Evolutionary conservation across 805 yeast genomes (phyloP).

Genomic region (Saccharomyces paradoxus): DNA sequence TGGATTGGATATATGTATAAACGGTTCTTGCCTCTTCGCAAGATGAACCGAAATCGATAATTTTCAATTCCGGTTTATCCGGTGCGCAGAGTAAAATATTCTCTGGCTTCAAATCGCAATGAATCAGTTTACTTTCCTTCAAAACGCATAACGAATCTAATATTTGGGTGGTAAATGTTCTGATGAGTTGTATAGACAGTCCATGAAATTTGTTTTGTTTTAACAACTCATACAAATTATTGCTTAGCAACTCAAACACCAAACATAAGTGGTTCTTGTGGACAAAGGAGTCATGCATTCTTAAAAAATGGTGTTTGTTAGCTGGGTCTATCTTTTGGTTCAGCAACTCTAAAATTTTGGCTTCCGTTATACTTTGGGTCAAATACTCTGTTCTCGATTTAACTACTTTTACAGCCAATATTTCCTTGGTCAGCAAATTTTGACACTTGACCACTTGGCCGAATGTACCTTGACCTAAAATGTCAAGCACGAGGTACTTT

Average conservation of each 20-base stretch:
- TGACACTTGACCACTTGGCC: conserved; percentile 96
- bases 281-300: conserved; percentile 78
- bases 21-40: conserved; percentile 86
- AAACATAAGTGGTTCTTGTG: conserved; percentile 89
- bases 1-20: conserved; percentile 84
- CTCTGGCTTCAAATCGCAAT: conserved; percentile 96
- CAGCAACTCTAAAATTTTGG: conserved; percentile 71
- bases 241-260: conserved; percentile 82
- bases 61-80: conserved; percentile 69
- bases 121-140: conserved; percentile 78
- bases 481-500: conserved; percentile 80
- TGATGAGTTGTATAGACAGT: conserved; percentile 66
- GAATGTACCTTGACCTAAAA: conserved; percentile 93
- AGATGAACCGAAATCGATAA: conserved; percentile 94
- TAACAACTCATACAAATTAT: conserved; percentile 81
- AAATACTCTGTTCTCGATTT: conserved; percentile 86
- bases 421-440: conserved; percentile 64
- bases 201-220: conserved; percentile 94
- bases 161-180: conserved; percentile 70
- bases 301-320: conserved; percentile 66
- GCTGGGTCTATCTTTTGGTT: conserved; percentile 62
- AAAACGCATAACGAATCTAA: conserved; percentile 72
- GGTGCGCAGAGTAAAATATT: conserved; percentile 74
- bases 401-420: conserved; percentile 90
- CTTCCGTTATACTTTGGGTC: conserved; percentile 88